Base-by-base conservation (phyloP, 306 rosid genomes). In the Cucurbita moschata region DNA sequence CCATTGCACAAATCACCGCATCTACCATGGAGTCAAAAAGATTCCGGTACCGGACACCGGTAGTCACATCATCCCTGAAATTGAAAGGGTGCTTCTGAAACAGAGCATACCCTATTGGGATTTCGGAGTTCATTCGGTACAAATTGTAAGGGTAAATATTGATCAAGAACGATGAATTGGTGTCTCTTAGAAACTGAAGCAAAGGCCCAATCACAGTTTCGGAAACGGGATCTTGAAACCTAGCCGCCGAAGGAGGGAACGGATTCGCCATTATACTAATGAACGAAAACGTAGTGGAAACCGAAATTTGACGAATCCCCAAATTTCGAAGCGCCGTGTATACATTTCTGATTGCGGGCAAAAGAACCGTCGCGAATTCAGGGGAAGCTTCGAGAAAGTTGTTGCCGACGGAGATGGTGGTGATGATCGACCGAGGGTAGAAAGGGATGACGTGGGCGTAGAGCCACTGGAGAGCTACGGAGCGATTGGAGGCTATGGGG, bases 1-100 rank as follows among this genome's bases (percentile, higher is more conserved):
- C 86, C 88, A 90, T 88, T 3, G 98, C 90, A 13, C 81, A 72
- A 3, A 84, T 74, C 42, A 87, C 90, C 0, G 94, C 90, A 19
- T 90, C 97, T 0, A 88, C 83, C 98, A 93, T 93, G 70, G 88
- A 76, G 30, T 90, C 98, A 57, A 90, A 93, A 12, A 93, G 89
- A 62, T 90, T 93, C 60, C 81, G 79, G 77, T 93, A 93, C 37
- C 96, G 81, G 0, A 93, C 97, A 0, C 98, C 97, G 67, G 97
- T 85, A 55, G 53, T 53, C 53, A 86, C 39, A 40, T 93, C 98
- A 75, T 90, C 97, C 1, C 97, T 87, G 87, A 90, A 93, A 19
- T 83, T 86, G 80, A 90, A 93, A 1, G 91, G 79, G 39, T 81
- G 80, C 10, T 87, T 86, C 59, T 88, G 91, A 40, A 93, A 93